Evolutionary conservation across 2,329 filamentous ascomycete species (phyloP), one percentile per base, ranked within the genome.

Genomic region (Aureobasidium leucospermi): DNA sequence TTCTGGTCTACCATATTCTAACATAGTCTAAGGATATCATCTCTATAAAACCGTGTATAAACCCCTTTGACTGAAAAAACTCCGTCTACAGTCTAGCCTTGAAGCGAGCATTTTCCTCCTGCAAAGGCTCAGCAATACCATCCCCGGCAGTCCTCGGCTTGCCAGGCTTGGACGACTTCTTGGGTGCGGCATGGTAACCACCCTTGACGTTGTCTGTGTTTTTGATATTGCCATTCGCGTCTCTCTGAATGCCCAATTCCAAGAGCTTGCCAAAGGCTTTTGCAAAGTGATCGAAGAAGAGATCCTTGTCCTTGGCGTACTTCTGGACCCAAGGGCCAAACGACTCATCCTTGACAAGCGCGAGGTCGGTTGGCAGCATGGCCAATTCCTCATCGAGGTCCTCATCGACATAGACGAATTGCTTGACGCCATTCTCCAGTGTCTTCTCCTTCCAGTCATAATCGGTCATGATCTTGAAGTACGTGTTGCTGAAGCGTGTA

Each of bases 351-450:
- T 76, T 73, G 4, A 80, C 71, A 41, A 86, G 73, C 4, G 83
- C 79, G 66, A 86, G 79, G 67, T 86, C 84, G 2, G 83, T 85
- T 0, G 84, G 84, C 67, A 86, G 67, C 84, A 86, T 86, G 84
- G 86, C 86, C 43, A 86, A 72, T 59, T 81, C 80, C 60, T 80
- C 79, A 46, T 79, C 78, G 6, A 70, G 71, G 64, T 85, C 80
- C 48, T 83, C 80, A 62, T 85, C 82, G 49, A 79, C 78, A 65
- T 83, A 82, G 46, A 80, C 78, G 68, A 83, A 87, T 71, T 86
- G 82, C 58, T 75, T 71, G 16, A 82, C 67, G 0, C 81, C 82
- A 62, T 78, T 81, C 13, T 70, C 67, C 57, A 84, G 68, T 11
- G 74, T 80, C 69, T 78, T 81, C 61, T 78, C 78, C 68, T 78